phyloP scores from a whole-genome alignment of 2,329 filamentous ascomycete species.

The Alternaria triticina region DNA sequence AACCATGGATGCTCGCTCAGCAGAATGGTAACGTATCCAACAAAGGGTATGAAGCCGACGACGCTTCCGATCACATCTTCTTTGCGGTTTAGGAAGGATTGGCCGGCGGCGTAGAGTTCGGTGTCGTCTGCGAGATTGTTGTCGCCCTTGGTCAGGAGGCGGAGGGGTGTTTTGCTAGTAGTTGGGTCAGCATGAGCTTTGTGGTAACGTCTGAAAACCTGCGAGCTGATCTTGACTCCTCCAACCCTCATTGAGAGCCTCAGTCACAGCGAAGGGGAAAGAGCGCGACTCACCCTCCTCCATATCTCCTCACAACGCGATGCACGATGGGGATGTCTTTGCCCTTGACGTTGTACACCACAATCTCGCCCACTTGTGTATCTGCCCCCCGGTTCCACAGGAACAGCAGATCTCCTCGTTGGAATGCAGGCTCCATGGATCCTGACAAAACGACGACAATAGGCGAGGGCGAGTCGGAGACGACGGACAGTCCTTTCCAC shows the following conservation, averaged over 20 bases:
- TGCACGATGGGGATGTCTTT: slow-evolving; percentile 99
- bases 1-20: slow-evolving; percentile 95
- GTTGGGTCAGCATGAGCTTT: slow-evolving; percentile 17
- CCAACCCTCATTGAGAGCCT: not conserved
- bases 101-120: slow-evolving; percentile 83
- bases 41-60: slow-evolving; percentile 88
- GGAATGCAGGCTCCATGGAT: slow-evolving; percentile 84
- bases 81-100: slow-evolving; percentile 81
- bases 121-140: slow-evolving; percentile 96
- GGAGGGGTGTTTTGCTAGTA: slow-evolving; percentile 55
- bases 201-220: not conserved
- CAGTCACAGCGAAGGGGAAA: not conserved
- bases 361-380: slow-evolving; percentile 73
- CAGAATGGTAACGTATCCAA: slow-evolving; percentile 96
- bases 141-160: slow-evolving; percentile 94
- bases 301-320: slow-evolving; percentile 77
- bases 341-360: slow-evolving; percentile 83
- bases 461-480: slow-evolving; percentile 68
- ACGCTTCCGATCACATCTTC: slow-evolving; percentile 94
- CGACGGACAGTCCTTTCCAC: slow-evolving; percentile 82
- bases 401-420: slow-evolving; percentile 77
- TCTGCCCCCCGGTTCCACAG: slow-evolving; percentile 74
- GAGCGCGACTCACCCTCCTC: slow-evolving; percentile 57
- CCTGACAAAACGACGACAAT: slow-evolving; percentile 85
- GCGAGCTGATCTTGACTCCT: not conserved